Base-by-base conservation (phyloP, 2,329 filamentous ascomycete genomes). In the Sporothrix curviconia region DNA sequence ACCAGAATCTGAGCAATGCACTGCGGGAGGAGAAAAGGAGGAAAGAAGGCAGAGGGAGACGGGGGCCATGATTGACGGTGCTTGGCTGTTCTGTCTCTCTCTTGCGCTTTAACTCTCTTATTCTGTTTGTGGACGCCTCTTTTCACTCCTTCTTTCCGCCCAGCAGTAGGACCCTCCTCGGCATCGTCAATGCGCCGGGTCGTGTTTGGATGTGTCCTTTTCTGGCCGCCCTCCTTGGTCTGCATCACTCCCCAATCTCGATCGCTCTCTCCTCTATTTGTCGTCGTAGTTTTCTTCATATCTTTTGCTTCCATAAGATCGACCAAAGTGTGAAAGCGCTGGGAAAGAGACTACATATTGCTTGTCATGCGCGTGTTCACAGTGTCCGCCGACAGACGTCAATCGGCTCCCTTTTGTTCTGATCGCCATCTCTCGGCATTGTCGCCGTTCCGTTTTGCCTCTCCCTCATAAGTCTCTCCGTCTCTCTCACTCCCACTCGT, bases 161-260 rank as follows among this genome's bases (percentile, higher is more conserved):
- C 7, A 34, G 24, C 14, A 46, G 24, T 15, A 46, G 6, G 24
- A 7, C 4, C 25, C 25, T 46, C 28, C 9, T 51, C 47, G 32
- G 47, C 32, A 51, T 51, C 32, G 32, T 51, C 19, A 39, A 51
- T n/a, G n/a, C 30, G 32, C 47, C 47, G 47, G 47, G 19, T 37
- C 47, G 30, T 51, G 47, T 51, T 51, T 51, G n/a, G n/a, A n/a
- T n/a, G n/a, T n/a, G n/a, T n/a, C n/a, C 32, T 51, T 37, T 14
- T 17, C 25, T 19, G 7, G 28, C 40, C n/a, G 17, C 19, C 12
- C 40, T 12, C 40, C 17, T 34, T 14, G 9, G 3, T 34, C 36
- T 40, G 15, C 30, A 14, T 12, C 34, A 32, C 44, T 34, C 11
- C 22, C 3, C 3, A 2, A 24, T 44, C 11, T 25, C n/a, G n/a